Evolutionary conservation across 257 asterid species (phyloP).

Genomic region (Henckelia pumila): DNA sequence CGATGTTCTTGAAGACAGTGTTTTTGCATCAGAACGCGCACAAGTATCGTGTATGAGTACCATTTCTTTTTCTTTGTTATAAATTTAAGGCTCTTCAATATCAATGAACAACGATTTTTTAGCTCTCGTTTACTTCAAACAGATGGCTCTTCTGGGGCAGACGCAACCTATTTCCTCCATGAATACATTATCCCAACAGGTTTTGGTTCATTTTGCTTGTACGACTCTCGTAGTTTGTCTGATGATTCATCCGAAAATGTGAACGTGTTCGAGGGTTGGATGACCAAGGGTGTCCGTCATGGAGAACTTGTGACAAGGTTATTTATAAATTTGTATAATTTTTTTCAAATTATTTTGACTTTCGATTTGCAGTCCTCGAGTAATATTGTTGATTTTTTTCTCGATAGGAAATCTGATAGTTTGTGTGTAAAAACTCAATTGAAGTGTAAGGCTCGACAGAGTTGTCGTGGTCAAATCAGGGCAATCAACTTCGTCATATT

Average conservation of each 20-base stretch:
- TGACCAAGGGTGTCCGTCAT: constrained; percentile 61
- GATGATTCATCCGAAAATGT: constrained; percentile 42
- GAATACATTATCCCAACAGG: constrained; percentile 66
- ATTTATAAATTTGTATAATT: neutral
- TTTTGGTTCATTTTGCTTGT: constrained; percentile 56
- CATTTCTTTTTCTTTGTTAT: constrained; percentile 1
- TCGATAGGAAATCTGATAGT: constrained; percentile 60
- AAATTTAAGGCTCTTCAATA: neutral
- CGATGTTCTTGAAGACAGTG: constrained; percentile 41
- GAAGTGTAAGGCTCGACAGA: constrained; percentile 40
- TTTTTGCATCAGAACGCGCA: constrained; percentile 58
- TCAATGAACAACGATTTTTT: constrained; percentile 8
- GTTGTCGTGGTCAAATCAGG: constrained; percentile 27
- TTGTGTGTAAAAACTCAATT: constrained; percentile 30
- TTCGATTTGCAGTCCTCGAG: neutral
- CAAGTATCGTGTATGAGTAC: constrained; percentile 58
- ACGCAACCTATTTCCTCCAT: constrained; percentile 65
- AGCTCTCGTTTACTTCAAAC: constrained; percentile 21
- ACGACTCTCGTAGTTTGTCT: constrained; percentile 70
- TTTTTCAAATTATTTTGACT: neutral
- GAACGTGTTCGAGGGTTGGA: constrained; percentile 50
- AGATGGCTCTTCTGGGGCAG: constrained; percentile 49
- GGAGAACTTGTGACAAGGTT: constrained; percentile 71
- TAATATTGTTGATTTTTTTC: constrained; percentile 5
- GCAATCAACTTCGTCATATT: constrained; percentile 58